phyloP scores from a whole-genome alignment of 2,329 filamentous ascomycete genomes.

The Pleomassaria siparia region DNA sequence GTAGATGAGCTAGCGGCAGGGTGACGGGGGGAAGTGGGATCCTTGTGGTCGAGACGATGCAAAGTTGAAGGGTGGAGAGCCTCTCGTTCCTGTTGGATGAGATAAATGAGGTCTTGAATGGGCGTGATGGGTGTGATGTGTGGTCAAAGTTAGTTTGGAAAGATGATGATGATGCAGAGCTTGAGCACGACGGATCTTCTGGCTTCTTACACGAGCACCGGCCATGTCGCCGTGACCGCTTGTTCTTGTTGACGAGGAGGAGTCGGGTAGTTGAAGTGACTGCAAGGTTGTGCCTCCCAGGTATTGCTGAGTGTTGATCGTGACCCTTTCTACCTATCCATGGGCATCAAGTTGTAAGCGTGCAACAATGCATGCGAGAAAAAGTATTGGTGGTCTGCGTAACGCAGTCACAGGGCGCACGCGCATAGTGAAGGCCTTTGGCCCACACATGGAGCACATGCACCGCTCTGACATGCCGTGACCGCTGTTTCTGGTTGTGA shows the following conservation, averaged over 20 bases:
- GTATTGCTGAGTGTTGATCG: too few species aligned
- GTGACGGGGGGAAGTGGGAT: constrained; percentile 7
- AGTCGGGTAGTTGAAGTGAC: neutral
- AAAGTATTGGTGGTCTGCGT: constrained; percentile 18
- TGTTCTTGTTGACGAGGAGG: neutral
- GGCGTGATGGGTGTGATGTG: constrained; percentile 1
- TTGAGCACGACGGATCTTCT: neutral
- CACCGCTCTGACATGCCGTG: constrained; percentile 19
- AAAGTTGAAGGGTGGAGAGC: neutral
- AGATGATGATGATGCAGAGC: neutral
- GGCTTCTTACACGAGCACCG: neutral
- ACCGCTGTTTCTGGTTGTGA: constrained; percentile 16
- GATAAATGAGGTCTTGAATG: constrained; percentile 2
- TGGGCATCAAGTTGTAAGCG: neutral
- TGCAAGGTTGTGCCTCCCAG: too few species aligned
- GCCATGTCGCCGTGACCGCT: neutral
- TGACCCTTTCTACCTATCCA: too few species aligned
- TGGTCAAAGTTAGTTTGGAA: neutral
- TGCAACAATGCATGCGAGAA: constrained; percentile 2
- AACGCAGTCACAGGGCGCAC: constrained; percentile 25
- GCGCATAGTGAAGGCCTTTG: constrained; percentile 17
- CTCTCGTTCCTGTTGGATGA: neutral
- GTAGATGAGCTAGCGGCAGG: constrained; percentile 12
- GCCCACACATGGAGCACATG: constrained; percentile 16
- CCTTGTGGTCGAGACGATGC: neutral